A percentile compares a stretch with the other conserved stretches of the same genome.
These are phyloP conservation scores for Leucogyrophana mollusca DNA, from an alignment of 768 basidiomycete genomes.

Conservation along the genomic window DNA sequence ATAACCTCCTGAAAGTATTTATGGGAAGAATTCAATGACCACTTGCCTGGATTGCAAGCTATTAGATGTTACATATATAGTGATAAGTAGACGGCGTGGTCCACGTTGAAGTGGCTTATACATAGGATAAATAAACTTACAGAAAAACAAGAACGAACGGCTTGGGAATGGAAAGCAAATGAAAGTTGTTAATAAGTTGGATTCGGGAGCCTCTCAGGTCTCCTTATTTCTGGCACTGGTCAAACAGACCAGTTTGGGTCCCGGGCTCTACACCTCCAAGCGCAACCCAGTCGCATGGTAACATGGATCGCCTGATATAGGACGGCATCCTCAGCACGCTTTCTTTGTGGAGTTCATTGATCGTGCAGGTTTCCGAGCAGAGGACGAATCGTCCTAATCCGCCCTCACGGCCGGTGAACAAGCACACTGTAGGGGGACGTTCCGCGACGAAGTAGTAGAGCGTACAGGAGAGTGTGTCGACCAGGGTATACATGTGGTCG, in stretches of 20 bases:
- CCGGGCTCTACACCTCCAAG: neutral
- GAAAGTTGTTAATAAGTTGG: no score
- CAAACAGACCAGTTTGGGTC: neutral
- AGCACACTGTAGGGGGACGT: slow-evolving; percentile 17
- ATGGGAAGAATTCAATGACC: no score
- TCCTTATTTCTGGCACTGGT: no score
- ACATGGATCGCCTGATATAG: slow-evolving; percentile 15
- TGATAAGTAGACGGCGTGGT: no score
- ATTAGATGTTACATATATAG: no score
- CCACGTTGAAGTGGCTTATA: no score
- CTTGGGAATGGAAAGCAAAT: no score
- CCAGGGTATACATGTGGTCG: slow-evolving; percentile 11
- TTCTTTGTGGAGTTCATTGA: slow-evolving; percentile 18
- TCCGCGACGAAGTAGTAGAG: slow-evolving; percentile 17
- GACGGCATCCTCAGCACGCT: slow-evolving; percentile 19
- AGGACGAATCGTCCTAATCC: slow-evolving; percentile 20
- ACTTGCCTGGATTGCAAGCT: no score
- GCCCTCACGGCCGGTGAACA: slow-evolving; percentile 19
- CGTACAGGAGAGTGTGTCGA: slow-evolving; percentile 14
- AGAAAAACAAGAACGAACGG: no score
- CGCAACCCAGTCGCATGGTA: slow-evolving; percentile 21
- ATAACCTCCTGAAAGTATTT: no score
- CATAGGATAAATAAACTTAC: no score
- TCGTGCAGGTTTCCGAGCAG: slow-evolving; percentile 17
- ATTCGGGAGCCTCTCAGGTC: no score